Evolutionary conservation across 345 rosid genomes (phyloP), one percentile per base, ranked within the genome.

Genomic region (Brassica juncea): DNA sequence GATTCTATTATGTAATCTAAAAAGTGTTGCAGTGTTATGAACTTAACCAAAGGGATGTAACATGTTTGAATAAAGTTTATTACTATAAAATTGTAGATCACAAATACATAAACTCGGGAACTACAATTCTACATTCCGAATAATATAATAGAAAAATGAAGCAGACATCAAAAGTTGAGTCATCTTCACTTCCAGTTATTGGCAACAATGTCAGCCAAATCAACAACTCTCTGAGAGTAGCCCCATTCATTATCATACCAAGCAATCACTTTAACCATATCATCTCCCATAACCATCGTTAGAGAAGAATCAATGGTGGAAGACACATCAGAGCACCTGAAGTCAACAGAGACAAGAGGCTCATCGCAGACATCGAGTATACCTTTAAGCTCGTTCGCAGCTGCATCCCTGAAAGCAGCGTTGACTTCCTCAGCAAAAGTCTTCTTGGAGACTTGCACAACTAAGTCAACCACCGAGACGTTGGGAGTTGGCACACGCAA

Each of bases 181-280:
- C 35, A 5, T 55, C 30, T 9, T 87, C 87, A 94, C 87, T 92
- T 86, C 97, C 99, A 93, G 64, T 87, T 87, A 70, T 86, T 72
- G 88, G 98, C 98, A 84, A 93, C 98, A 72, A 95, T 91, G 89
- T 95, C 84, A 60, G 98, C 99, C 87, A 95, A 86, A 81, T 95
- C 99, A 47, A 95, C 99, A n/a, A 95, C 99, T 86, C 99, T 88
- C 88, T 95, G 99, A 1, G 99, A 95, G 87, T 95, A 95, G 58
- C 99, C 99, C 99, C 99, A 94, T 75, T 94, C 99, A 3, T 94
- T 94, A 79, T 94, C 99, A 70, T 94, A 94, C 99, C 99, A 94
- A 35, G 99, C 99, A 77, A 94, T 92, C 75, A 94, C 99, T 83
- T 94, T 94, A 73, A 94, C 95, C 99, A 94, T 89, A 83, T 94